These are phyloP conservation scores for Limonium bicolor DNA, from an alignment of 148 eudicot genomes.

Conservation along the genomic window DNA sequence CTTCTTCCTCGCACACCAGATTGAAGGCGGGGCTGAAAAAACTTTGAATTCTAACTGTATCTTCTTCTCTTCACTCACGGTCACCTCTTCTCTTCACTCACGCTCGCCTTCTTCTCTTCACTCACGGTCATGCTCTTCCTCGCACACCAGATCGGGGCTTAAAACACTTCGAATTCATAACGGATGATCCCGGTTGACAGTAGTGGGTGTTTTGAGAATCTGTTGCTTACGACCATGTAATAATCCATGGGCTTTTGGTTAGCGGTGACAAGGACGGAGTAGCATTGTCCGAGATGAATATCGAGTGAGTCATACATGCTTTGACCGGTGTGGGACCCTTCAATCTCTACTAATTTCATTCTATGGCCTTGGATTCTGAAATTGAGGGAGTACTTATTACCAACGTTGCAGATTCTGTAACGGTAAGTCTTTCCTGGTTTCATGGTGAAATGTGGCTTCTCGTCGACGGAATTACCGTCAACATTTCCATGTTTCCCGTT, in stretches of 20 bases:
- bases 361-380: conserved; percentile 86
- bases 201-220: conserved; percentile 52
- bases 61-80: too few relatives aligned
- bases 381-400: conserved; percentile 76
- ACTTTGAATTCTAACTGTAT: too few relatives aligned
- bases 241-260: conserved; percentile 71
- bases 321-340: conserved; percentile 90
- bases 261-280: conserved; percentile 75
- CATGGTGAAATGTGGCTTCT: too few relatives aligned
- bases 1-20: too few relatives aligned
- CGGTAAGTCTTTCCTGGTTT: conserved; percentile 96
- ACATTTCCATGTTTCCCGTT: too few relatives aligned
- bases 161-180: too few relatives aligned
- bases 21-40: too few relatives aligned
- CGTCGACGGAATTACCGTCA: too few relatives aligned
- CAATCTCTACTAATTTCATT: conserved; percentile 84
- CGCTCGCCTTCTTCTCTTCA: too few relatives aligned
- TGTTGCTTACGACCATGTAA: conserved; percentile 65
- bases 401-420: conserved; percentile 81
- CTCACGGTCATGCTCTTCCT: too few relatives aligned
- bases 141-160: too few relatives aligned
- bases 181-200: conserved; percentile 55
- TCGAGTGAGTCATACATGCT: conserved; percentile 71
- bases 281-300: conserved; percentile 80
- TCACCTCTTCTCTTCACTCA: too few relatives aligned